These are phyloP conservation scores for Trypanosomatidae sp. DNA, from an alignment of 208 protist genomes.

Conservation along the genomic window DNA sequence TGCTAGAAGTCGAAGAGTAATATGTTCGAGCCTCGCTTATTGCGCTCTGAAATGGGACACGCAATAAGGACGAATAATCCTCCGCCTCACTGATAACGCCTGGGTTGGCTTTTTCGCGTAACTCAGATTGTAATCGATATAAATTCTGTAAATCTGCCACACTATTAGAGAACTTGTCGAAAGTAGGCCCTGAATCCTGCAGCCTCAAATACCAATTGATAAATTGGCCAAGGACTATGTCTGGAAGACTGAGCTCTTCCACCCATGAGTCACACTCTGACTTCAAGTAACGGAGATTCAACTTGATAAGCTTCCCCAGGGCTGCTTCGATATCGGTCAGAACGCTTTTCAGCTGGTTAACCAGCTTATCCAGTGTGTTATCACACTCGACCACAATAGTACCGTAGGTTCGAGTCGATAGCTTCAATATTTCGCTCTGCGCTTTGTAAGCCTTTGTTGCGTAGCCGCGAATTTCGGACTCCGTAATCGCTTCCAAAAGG, in stretches of 20 bases:
- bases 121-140: slow-evolving; percentile 33
- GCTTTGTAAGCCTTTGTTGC: slow-evolving; percentile 41
- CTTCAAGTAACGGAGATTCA: slow-evolving; percentile 31
- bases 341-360: slow-evolving; percentile 34
- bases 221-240: slow-evolving; percentile 37
- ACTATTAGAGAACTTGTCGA: slow-evolving; percentile 37
- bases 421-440: slow-evolving; percentile 40
- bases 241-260: slow-evolving; percentile 31
- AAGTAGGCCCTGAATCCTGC: slow-evolving; percentile 31
- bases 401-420: slow-evolving; percentile 38
- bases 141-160: slow-evolving; percentile 52
- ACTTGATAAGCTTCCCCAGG: slow-evolving; percentile 32
- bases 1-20: slow-evolving; percentile 22
- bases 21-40: slow-evolving; percentile 43
- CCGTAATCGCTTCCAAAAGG: slow-evolving; percentile 25
- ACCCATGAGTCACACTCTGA: slow-evolving; percentile 33
- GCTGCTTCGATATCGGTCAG: slow-evolving; percentile 36
- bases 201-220: slow-evolving; percentile 46
- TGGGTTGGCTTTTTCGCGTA: slow-evolving; percentile 31
- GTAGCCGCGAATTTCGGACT: slow-evolving; percentile 45
- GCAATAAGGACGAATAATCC: slow-evolving; percentile 32
- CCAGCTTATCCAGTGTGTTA: slow-evolving; percentile 20
- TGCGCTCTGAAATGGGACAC: slow-evolving; percentile 34
- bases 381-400: slow-evolving; percentile 47
- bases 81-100: background rate